Evolutionary conservation across 768 basidiomycete genomes (phyloP), one percentile per base, ranked within the genome.

Genomic region (Nidularia sp.): DNA sequence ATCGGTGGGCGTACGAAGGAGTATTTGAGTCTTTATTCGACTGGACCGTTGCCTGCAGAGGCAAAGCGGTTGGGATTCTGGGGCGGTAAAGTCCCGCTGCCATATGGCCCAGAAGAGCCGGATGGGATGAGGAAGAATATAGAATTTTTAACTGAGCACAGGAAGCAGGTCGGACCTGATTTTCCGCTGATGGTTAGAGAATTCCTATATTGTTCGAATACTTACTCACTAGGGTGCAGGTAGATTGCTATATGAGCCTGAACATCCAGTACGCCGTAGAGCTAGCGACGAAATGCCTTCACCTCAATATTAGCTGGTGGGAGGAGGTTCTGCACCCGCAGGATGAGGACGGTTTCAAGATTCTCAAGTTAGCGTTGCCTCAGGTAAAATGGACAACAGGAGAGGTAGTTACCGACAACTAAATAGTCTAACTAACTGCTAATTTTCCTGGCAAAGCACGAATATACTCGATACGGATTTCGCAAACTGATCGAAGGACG

Each of bases 401-500:
- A 44, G 66, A 67, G 57, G 63, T 63, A 46, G 18, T 55, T 42
- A 13, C 13, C 42, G n/a, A n/a, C n/a, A n/a, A n/a, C n/a, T n/a
- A n/a, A n/a, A n/a, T n/a, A n/a, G n/a, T n/a, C n/a, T n/a, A n/a
- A n/a, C n/a, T n/a, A n/a, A n/a, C n/a, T n/a, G n/a, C n/a, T n/a
- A n/a, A n/a, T n/a, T n/a, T n/a, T n/a, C n/a, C n/a, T n/a, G n/a
- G 12, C 48, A 4, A 48, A 65, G 62, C 66, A 67, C 47, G 66
- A 65, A 46, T 67, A 67, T 57, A 67, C 64, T 4, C 60, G 61
- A 32, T 67, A 67, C 46, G 66, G 66, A 7, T 67, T 67, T 55
- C 64, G 66, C 31, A 64, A 65, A 51, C 64, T 67, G 34, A 65
- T 67, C 49, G 66, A 62, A n/a, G 57, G 60, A 18, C 61, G 60